A percentile compares a stretch with the other conserved stretches of the same genome.
These are phyloP conservation scores for Moesziomyces sp. DNA, from an alignment of 1,284 basidiomycete species.

Conservation along the genomic window DNA sequence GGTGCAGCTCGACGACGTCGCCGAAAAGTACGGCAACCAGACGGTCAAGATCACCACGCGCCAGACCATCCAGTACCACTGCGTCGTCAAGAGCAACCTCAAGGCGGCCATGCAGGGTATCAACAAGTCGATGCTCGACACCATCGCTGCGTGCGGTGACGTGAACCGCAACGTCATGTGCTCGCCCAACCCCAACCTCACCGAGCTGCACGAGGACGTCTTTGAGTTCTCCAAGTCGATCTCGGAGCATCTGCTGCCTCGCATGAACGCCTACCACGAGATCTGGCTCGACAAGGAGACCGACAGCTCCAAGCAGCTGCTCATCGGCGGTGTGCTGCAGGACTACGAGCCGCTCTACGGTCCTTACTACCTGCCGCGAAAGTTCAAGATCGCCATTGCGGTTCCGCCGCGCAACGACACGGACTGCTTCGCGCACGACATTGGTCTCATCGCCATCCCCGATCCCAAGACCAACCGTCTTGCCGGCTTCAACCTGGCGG, in stretches of 20 bases:
- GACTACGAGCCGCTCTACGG: slow-evolving; percentile 97
- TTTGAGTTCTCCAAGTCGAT: slow-evolving; percentile 86
- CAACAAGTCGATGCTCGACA: slow-evolving; percentile 90
- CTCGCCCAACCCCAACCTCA: slow-evolving; percentile 88
- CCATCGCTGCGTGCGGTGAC: slow-evolving; percentile 97
- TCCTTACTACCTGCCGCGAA: slow-evolving; percentile 92
- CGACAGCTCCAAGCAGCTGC: slow-evolving; percentile 74
- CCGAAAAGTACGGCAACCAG: slow-evolving; percentile 91
- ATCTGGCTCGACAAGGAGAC: slow-evolving; percentile 86
- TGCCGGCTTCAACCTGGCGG: slow-evolving; percentile 69
- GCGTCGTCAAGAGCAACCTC: slow-evolving; percentile 94
- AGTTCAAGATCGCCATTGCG: slow-evolving; percentile 98
- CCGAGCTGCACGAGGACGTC: slow-evolving; percentile 84
- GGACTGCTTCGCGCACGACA: slow-evolving; percentile 94
- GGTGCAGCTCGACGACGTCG: slow-evolving; percentile 93
- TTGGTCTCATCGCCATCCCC: slow-evolving; percentile 93
- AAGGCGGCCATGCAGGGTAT: slow-evolving; percentile 97
- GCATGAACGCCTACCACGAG: slow-evolving; percentile 95
- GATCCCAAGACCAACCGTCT: slow-evolving; percentile 70
- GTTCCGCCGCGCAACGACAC: slow-evolving; percentile 97
- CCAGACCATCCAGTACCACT: slow-evolving; percentile 99
- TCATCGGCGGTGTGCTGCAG: slow-evolving; percentile 88
- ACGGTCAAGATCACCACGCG: slow-evolving; percentile 98
- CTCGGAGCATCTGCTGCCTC: slow-evolving; percentile 87
- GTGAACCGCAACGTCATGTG: slow-evolving; percentile 94